Evolutionary conservation across 73 alveolate species (phyloP), one percentile per base, ranked within the genome.

Genomic region (Uronychia setigera): DNA sequence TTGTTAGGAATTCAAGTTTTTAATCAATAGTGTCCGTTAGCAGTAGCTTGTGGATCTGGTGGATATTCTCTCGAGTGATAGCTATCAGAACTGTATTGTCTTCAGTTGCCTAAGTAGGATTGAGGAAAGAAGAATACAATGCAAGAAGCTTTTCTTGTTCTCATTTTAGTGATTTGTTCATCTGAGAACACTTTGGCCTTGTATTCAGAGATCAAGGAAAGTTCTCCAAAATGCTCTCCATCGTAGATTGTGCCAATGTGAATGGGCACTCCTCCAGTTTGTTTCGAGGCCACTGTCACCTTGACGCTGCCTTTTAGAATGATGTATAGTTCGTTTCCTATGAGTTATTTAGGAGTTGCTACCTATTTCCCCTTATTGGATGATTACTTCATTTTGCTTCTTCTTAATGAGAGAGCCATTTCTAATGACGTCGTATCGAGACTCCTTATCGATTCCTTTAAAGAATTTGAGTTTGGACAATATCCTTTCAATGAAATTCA

Each of bases 151-250:
- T 46, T 46, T 46, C 67, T 46, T 46, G 67, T 46, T 19, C 67
- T 46, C 67, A 46, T 46, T 46, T 46, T 46, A 5, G 5, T 46
- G 19, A 46, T 46, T 5, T 46, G 19, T 5, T 46, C 67, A 11
- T 46, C 67, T 46, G 67, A 11, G 19, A 46, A 46, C n/a, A 46
- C 19, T 19, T 46, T 46, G 67, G 67, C 19, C 19, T 46, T 46
- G 67, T 46, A 46, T 46, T 46, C 67, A 11, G 74, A 32, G 31
- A 86, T 86, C 60, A 86, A 74, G 59, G 84, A 58, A 0, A 86
- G 60, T 57, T 86, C 92, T 31, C 92, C 92, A 79, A 86, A 86
- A 30, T 86, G 78, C 31, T 86, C 92, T 0, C 92, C 92, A 59
- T 86, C 92, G 34, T 59, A 46, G 30, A 86, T 80, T 14, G 82